Evolutionary conservation across 2,329 filamentous ascomycete genomes (phyloP).

Genomic region (Phoma sp.): DNA sequence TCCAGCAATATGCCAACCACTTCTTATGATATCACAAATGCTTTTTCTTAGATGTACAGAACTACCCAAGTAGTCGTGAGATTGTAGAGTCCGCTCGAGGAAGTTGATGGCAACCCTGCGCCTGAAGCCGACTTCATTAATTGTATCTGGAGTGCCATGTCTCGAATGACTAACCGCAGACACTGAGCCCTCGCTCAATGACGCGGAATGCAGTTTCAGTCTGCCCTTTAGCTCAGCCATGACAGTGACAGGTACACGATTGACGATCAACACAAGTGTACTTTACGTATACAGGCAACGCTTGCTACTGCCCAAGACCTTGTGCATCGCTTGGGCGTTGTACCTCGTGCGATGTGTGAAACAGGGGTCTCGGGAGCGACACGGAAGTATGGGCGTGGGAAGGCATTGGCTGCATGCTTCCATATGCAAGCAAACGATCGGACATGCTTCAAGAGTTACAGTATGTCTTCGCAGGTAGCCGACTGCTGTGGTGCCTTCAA

Average conservation of each 20-base stretch:
- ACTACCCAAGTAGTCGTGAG: background rate
- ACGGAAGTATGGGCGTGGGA: background rate
- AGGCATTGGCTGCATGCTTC: constrained; percentile 19
- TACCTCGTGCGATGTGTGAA: constrained; percentile 12
- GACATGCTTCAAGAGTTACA: constrained; percentile 2
- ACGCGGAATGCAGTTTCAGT: background rate
- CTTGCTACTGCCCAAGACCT: constrained; percentile 25
- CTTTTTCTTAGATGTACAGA: background rate
- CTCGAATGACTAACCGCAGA: background rate
- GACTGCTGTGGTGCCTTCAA: constrained; percentile 18
- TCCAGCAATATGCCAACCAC: background rate
- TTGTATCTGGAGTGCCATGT: background rate
- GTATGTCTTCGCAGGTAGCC: constrained; percentile 14
- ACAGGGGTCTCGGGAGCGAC: constrained; percentile 15
- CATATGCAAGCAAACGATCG: constrained; percentile 2
- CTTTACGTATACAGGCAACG: constrained; percentile 10
- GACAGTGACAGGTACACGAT: constrained; percentile 11
- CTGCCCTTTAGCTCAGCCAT: background rate
- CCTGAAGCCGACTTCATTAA: too few relatives aligned
- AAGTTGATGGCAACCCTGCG: too few relatives aligned
- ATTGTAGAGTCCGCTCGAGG: background rate
- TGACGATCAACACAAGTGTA: background rate
- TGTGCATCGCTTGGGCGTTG: constrained; percentile 19
- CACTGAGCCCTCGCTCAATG: background rate
- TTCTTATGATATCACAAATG: background rate